Evolutionary conservation across 129 eudicot species (phyloP), one percentile per base, ranked within the genome.

Genomic region (Heracleum sosnowskyi): DNA sequence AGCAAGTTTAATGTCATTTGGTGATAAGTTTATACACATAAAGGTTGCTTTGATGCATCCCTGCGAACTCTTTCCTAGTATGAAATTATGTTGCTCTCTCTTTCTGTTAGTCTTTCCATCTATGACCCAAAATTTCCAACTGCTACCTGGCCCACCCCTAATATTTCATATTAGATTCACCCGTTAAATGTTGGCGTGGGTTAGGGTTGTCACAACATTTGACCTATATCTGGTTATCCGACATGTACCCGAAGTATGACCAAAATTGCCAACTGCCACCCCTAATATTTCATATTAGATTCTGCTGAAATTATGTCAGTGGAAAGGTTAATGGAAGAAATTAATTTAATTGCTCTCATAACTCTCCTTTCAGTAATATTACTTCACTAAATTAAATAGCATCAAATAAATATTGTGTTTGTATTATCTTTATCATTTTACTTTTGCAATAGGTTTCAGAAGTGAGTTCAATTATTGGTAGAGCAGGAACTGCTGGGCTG

Each of bases 401-500:
- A 29, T 60, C 39, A 66, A 31, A 66, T 31, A 66, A 26, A 16
- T 66, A 24, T 15, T 20, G 22, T 13, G 71, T 29, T 3, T 64
- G 72, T 66, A 66, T 28, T 15, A 66, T 66, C 16, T 29, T 37
- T 42, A 55, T 20, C 36, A 45, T 26, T 75, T 33, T 49, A 60
- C 51, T 80, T 69, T 53, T 39, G 77, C 31, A 60, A 79, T 86
- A 96, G 99, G 98, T 94, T 78, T 89, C 98, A 51, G 98, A 95
- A 84, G 85, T 95, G 89, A 92, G 99, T 85, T 90, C 96, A 70
- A 87, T 89, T 82, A 77, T 95, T 78, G 97, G 99, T 39, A 87
- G 89, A 87, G 99, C 99, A 47, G 97, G 99, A 29, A 84, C 94
- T 3, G 96, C 82, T 40, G 93, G 99, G 82, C 77, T 96, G 46